Percentiles rank a stretch among this genome's conserved stretches.
phyloP scores from a whole-genome alignment of 805 yeast species.

The Myxozyma lipomycoides region DNA sequence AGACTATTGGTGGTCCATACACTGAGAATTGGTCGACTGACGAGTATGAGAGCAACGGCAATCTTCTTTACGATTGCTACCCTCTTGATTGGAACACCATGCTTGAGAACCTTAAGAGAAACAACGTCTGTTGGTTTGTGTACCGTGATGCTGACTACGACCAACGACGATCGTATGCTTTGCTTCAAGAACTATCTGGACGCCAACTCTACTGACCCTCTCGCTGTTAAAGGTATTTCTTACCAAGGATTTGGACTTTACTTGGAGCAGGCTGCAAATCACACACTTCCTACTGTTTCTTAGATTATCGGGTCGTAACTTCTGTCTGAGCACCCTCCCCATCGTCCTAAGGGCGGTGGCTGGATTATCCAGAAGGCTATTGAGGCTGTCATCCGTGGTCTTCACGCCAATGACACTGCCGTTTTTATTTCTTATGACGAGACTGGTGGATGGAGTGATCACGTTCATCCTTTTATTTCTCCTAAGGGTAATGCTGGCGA shows the following conservation, averaged over 20 bases:
- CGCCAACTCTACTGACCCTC: slow-evolving; percentile 14
- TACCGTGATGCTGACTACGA: slow-evolving; percentile 28
- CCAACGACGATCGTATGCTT: slow-evolving; percentile 29
- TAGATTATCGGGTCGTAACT: slow-evolving; percentile 30
- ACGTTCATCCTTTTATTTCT: slow-evolving; percentile 30
- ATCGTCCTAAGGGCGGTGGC: slow-evolving; percentile 30
- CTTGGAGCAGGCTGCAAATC: slow-evolving; percentile 28
- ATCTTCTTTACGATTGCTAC: slow-evolving; percentile 25
- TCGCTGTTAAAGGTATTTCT: slow-evolving; percentile 25
- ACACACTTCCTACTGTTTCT: slow-evolving; percentile 31
- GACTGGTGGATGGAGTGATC: slow-evolving; percentile 34
- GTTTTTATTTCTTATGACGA: slow-evolving; percentile 32
- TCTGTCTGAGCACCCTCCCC: slow-evolving; percentile 32
- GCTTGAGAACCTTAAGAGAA: slow-evolving; percentile 26
- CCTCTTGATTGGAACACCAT: slow-evolving; percentile 31
- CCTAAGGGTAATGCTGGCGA: slow-evolving; percentile 32
- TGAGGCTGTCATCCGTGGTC: slow-evolving; percentile 27
- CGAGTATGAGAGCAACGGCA: slow-evolving; percentile 10
- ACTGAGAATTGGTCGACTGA: slow-evolving; percentile 28
- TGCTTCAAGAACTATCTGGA: slow-evolving; percentile 26
- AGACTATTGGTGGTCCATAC: slow-evolving; percentile 28
- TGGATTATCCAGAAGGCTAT: slow-evolving; percentile 28
- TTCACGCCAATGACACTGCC: slow-evolving; percentile 29
- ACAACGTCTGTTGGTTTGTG: slow-evolving; percentile 29
- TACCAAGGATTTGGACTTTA: slow-evolving; percentile 28